Percentiles rank a stretch among this genome's conserved stretches.
phyloP scores from a whole-genome alignment of 176 grass and related monocot genomes.

The Oryza australiensis region DNA sequence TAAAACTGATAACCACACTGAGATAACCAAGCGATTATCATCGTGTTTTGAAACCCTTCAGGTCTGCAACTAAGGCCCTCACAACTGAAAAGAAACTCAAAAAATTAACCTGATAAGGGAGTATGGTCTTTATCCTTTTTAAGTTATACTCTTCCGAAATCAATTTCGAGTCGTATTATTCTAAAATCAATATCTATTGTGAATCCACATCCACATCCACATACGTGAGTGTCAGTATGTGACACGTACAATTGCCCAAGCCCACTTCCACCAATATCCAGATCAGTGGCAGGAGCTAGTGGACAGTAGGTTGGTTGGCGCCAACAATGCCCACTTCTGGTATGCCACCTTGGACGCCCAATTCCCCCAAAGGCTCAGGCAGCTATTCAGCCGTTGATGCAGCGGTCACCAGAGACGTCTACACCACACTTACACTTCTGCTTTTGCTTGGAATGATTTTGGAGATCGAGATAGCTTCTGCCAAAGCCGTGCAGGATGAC shows the following conservation, averaged over 20 bases:
- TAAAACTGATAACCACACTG: too few relatives aligned
- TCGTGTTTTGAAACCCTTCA: too few relatives aligned
- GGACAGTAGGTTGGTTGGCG: slow-evolving; percentile 26
- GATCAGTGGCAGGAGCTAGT: slow-evolving; percentile 37
- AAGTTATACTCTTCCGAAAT: too few relatives aligned
- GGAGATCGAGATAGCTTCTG: not conserved
- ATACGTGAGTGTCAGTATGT: not conserved
- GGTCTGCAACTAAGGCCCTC: too few relatives aligned
- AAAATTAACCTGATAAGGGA: too few relatives aligned
- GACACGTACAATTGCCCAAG: not conserved
- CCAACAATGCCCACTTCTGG: slow-evolving; percentile 31
- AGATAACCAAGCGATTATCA: too few relatives aligned
- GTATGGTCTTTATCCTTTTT: too few relatives aligned
- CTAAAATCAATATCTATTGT: not conserved
- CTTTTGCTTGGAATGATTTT: slow-evolving; percentile 8
- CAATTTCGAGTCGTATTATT: too few relatives aligned
- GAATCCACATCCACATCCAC: not conserved
- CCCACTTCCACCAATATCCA: not conserved
- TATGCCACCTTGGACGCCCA: slow-evolving; percentile 16
- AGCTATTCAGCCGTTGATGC: slow-evolving; percentile 12
- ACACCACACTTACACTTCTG: not conserved
- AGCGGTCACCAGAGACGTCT: slow-evolving; percentile 9
- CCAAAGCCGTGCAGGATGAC: not conserved
- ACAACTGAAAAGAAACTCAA: too few relatives aligned
- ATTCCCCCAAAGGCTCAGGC: not conserved